A percentile compares a stretch with the other conserved stretches of the same genome.
Conservation (phyloP, 129 eudicot genomes). For the Sambucus nigra region DNA sequence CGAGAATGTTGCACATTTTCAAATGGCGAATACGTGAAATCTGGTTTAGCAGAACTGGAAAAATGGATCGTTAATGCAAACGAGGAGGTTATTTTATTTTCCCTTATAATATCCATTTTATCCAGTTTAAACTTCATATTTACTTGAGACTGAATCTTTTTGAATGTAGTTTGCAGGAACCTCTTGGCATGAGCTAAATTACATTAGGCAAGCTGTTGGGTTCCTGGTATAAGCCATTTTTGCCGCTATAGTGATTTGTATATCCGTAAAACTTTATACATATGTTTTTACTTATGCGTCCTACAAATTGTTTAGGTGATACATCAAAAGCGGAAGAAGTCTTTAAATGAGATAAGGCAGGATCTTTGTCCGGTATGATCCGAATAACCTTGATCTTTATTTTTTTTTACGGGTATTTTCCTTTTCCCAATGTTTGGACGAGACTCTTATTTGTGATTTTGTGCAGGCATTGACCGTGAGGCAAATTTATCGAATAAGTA, state of each 20-base stretch:
- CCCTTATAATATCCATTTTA: not conserved
- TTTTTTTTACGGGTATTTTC: too few relatives aligned
- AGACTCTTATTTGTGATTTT: slow-evolving; percentile 8
- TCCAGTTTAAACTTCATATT: not conserved
- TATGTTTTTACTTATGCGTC: slow-evolving; percentile 2
- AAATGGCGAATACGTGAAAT: slow-evolving; percentile 95
- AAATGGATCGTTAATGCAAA: slow-evolving; percentile 84
- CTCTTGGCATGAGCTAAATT: slow-evolving; percentile 97
- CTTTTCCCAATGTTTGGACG: too few relatives aligned
- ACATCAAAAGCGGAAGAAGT: slow-evolving; percentile 94
- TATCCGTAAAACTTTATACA: not conserved
- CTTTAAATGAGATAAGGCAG: slow-evolving; percentile 88
- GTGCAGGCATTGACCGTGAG: slow-evolving; percentile 83
- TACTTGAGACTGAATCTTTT: slow-evolving; percentile 17
- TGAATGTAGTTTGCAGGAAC: slow-evolving; percentile 85
- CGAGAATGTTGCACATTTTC: slow-evolving; percentile 98
- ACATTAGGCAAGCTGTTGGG: slow-evolving; percentile 98
- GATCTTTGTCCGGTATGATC: slow-evolving; percentile 99
- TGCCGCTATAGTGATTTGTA: slow-evolving; percentile 12
- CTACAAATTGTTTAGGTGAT: slow-evolving; percentile 49
- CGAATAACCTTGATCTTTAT: too few relatives aligned
- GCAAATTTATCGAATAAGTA: slow-evolving; percentile 96
- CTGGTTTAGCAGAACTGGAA: slow-evolving; percentile 96
- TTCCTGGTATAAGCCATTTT: slow-evolving; percentile 55
- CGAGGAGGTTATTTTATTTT: slow-evolving; percentile 56